phyloP scores from a whole-genome alignment of 352 stramenopile species.

The Phytophthora idaei region DNA sequence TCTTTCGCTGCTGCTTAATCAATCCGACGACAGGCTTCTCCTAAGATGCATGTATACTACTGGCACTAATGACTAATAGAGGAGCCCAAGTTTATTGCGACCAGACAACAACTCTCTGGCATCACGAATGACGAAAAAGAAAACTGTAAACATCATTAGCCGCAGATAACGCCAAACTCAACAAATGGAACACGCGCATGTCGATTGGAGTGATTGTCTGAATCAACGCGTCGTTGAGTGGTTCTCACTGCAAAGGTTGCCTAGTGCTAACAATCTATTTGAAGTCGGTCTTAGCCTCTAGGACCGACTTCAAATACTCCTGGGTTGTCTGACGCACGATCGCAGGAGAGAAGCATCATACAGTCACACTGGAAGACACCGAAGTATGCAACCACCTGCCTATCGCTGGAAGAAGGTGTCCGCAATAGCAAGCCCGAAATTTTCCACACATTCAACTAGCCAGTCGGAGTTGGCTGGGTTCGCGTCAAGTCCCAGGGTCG shows the following conservation, averaged over 20 bases:
- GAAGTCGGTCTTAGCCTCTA: slow-evolving; percentile 12
- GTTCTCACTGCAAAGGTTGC: slow-evolving; percentile 1
- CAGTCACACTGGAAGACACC: slow-evolving; percentile 5
- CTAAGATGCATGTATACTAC: not conserved
- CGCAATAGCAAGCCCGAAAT: slow-evolving; percentile 13
- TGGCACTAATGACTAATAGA: not conserved
- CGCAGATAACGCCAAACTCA: slow-evolving; percentile 6
- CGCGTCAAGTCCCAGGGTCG: slow-evolving; percentile 25
- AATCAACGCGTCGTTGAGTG: slow-evolving; percentile 3
- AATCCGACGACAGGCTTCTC: not conserved
- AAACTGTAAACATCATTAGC: not conserved
- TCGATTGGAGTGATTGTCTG: not conserved
- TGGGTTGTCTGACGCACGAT: not conserved
- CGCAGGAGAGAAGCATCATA: slow-evolving; percentile 6
- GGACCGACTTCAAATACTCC: no score
- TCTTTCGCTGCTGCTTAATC: slow-evolving; percentile 1
- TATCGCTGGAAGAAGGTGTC: slow-evolving; percentile 15
- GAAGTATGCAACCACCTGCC: slow-evolving; percentile 4
- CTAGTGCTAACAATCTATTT: slow-evolving; percentile 7
- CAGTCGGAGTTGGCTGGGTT: slow-evolving; percentile 22
- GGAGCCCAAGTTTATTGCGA: not conserved
- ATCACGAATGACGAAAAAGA: slow-evolving; percentile 3
- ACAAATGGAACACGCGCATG: slow-evolving; percentile 1
- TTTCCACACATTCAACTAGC: slow-evolving; percentile 32
- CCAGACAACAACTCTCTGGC: slow-evolving; percentile 6